phyloP scores from a whole-genome alignment of 2,329 filamentous ascomycete genomes.

The Ophiostoma angusticollis region DNA sequence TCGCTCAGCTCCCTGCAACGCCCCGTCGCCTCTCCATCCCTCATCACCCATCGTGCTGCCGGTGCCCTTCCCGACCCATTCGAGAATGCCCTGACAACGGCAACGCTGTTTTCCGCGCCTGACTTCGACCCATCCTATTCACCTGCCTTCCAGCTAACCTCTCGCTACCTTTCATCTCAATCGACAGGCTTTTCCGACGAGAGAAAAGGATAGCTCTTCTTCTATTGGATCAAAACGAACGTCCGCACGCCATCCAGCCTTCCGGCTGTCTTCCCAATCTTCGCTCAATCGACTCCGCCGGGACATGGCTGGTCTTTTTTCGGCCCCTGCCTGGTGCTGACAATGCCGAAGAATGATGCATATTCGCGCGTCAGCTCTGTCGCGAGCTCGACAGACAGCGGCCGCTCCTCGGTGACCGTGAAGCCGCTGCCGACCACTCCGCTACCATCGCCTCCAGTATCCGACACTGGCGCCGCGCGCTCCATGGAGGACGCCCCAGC shows the following conservation, averaged over 20 bases:
- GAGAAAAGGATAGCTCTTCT: no score
- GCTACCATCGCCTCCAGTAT: neutral
- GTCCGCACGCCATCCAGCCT: neutral
- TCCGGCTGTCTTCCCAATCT: neutral
- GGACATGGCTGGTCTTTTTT: slow-evolving; percentile 13
- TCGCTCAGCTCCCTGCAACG: no score
- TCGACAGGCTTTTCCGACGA: no score
- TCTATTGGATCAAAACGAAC: neutral
- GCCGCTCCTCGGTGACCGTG: slow-evolving; percentile 52
- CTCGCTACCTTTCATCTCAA: no score
- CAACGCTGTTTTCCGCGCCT: no score
- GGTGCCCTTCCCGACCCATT: no score
- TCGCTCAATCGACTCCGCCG: neutral
- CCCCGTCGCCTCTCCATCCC: no score
- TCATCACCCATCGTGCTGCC: no score
- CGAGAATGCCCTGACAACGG: no score
- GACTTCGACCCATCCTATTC: no score
- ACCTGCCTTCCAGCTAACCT: no score
- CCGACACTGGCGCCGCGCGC: slow-evolving; percentile 11
- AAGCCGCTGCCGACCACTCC: slow-evolving; percentile 30
- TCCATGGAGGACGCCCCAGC: neutral
- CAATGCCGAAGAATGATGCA: slow-evolving; percentile 56
- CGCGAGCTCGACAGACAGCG: slow-evolving; percentile 54
- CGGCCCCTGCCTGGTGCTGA: slow-evolving; percentile 23
- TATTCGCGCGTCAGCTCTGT: slow-evolving; percentile 52